Conservation (phyloP, 371 early-diverging fungal species). For the Rozella allomycis region DNA sequence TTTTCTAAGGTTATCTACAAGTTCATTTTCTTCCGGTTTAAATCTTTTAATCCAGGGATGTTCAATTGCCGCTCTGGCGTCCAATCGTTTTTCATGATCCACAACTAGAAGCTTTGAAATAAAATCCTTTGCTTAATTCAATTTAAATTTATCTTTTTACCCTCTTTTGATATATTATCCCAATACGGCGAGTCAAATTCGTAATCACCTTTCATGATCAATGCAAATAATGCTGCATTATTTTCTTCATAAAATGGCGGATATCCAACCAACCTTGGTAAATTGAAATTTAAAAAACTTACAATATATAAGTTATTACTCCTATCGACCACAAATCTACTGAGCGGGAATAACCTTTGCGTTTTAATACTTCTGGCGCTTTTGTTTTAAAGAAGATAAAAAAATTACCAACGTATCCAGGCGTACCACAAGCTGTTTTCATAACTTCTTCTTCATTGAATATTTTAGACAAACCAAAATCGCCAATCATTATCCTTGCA, state of each 20-base stretch:
- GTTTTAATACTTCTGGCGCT: constrained; percentile 78
- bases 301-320: constrained; percentile 88
- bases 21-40: too few relatives aligned
- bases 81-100: too few relatives aligned
- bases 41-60: too few relatives aligned
- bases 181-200: constrained; percentile 58
- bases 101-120: too few relatives aligned
- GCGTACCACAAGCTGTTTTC: constrained; percentile 80
- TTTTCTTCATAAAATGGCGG: constrained; percentile 79
- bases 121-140: too few relatives aligned
- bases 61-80: too few relatives aligned
- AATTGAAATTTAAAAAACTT: constrained; percentile 89
- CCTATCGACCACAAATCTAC: constrained; percentile 97
- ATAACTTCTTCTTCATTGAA: constrained; percentile 37
- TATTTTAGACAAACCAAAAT: constrained; percentile 85
- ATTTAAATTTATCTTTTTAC: too few relatives aligned
- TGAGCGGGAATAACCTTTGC: constrained; percentile 49
- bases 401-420: constrained; percentile 83
- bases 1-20: too few relatives aligned
- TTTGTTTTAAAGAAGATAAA: too few relatives aligned
- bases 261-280: constrained; percentile 66
- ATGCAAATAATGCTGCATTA: constrained; percentile 31
- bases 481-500: constrained; percentile 64
- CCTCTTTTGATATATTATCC: constrained; percentile 51
- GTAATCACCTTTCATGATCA: constrained; percentile 51